Conservation (phyloP, 208 protist species). For the Trypanosoma scelopori region DNA sequence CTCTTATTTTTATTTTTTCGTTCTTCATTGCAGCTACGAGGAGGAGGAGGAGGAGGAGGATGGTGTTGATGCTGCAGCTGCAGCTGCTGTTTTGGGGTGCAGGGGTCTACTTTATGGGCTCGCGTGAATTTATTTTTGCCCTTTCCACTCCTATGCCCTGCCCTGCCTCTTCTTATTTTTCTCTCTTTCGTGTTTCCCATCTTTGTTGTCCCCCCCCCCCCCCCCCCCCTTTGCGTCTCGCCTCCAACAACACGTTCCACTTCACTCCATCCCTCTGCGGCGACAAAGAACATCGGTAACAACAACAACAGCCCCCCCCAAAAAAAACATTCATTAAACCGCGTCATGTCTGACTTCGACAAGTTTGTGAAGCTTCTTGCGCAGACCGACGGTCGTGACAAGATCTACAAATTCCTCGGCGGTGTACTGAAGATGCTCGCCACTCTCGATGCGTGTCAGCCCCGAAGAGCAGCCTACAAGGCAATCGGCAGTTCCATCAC, state of each 20-base stretch:
- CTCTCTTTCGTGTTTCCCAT: too few relatives aligned
- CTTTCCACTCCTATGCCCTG: too few relatives aligned
- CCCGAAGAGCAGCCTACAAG: slow-evolving; percentile 46
- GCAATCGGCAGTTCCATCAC: slow-evolving; percentile 70
- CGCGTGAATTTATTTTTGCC: too few relatives aligned
- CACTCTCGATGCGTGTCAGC: slow-evolving; percentile 33
- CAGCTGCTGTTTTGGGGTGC: too few relatives aligned
- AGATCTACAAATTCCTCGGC: slow-evolving; percentile 89
- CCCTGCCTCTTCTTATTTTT: too few relatives aligned
- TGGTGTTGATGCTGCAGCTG: too few relatives aligned
- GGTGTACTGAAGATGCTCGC: slow-evolving; percentile 82
- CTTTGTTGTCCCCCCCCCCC: too few relatives aligned
- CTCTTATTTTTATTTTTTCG: not conserved
- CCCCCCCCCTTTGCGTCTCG: not conserved
- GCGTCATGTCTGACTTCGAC: slow-evolving; percentile 70
- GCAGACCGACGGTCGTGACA: slow-evolving; percentile 90
- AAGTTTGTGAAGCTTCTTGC: slow-evolving; percentile 84
- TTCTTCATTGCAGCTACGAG: too few relatives aligned
- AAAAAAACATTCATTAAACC: not conserved
- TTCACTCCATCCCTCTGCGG: not conserved
- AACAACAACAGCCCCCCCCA: not conserved
- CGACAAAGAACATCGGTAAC: not conserved
- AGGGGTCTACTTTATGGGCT: too few relatives aligned
- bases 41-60: too few relatives aligned
- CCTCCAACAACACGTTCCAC: too few relatives aligned